phyloP scores from a whole-genome alignment of 139 green algal genomes.

The Coelastrella sp. region DNA sequence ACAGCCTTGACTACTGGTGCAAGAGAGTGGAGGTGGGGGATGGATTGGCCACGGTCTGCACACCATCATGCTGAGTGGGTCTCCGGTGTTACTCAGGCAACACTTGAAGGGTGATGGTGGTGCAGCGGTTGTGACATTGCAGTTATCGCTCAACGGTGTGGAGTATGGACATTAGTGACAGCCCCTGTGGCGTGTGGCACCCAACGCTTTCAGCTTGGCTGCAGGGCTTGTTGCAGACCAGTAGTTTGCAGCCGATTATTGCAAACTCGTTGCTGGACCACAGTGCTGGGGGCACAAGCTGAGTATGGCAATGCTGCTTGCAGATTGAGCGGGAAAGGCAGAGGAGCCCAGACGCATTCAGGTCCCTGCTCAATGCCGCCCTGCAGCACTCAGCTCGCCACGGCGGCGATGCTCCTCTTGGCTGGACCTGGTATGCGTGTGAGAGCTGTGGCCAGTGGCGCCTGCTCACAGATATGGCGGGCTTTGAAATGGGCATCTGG shows the following conservation, averaged over 20 bases:
- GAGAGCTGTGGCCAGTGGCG: constrained; percentile 23
- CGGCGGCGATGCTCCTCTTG: background rate
- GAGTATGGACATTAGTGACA: too few relatives aligned
- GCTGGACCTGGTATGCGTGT: constrained; percentile 36
- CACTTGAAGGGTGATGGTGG: background rate
- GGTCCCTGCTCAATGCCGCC: background rate
- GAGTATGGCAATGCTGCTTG: background rate
- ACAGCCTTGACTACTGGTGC: background rate
- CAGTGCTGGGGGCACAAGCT: background rate
- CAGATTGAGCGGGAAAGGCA: constrained; percentile 36
- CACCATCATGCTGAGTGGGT: background rate
- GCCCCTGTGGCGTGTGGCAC: too few relatives aligned
- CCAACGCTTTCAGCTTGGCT: too few relatives aligned
- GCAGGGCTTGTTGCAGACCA: too few relatives aligned
- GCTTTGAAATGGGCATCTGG: background rate
- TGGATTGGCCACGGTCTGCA: background rate
- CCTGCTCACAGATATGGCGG: background rate
- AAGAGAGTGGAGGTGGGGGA: background rate
- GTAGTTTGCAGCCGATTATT: background rate
- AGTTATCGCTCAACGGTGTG: too few relatives aligned
- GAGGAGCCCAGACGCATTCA: constrained; percentile 4
- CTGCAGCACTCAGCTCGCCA: background rate
- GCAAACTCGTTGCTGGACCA: background rate
- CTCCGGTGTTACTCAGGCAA: background rate
- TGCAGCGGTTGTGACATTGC: too few relatives aligned